Evolutionary conservation across 257 asterid genomes (phyloP), one percentile per base, ranked within the genome.

Genomic region (Petrea volubilis): DNA sequence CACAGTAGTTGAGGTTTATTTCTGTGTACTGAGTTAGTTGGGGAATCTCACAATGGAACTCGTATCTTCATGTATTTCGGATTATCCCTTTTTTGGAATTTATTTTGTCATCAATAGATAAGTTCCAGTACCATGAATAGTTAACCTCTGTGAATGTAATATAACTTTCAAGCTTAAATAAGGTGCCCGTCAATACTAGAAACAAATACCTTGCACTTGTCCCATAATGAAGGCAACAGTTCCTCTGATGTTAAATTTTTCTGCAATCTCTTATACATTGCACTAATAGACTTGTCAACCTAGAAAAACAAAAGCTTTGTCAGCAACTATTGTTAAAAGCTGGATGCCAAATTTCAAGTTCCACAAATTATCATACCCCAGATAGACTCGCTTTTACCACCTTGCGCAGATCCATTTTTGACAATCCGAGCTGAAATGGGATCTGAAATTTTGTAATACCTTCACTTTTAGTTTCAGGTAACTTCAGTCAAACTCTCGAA

Each of bases 171-270:
- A 59, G 66, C 46, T 55, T 36, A 17, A 59, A 53, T 38, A 40
- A 60, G 64, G 58, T 60, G 12, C 27, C 3, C 8, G 60, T n/a
- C 49, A 20, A 34, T 27, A 51, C 58, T 14, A 65, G 14, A 36
- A 55, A 70, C 17, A 81, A 41, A 51, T 87, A 94, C 99, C 99
- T 94, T 91, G 96, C 96, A 91, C 79, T 95, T 95, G 80, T 95
- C 99, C 99, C 99, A 95, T 64, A 95, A 78, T 58, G 99, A 92
- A 84, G 99, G 98, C 86, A 92, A 74, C 77, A 95, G 83, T 80
- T 95, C 99, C 77, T 82, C 80, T 17, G 84, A 79, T 43, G 80
- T 83, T 73, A 79, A 79, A 57, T 71, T 83, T 79, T 77, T 77
- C 78, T 95, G 99, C 80, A 95, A 76, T 75, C 86, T 88, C 75